phyloP scores from a whole-genome alignment of 139 green algal species.

The Marvania coccoides region DNA sequence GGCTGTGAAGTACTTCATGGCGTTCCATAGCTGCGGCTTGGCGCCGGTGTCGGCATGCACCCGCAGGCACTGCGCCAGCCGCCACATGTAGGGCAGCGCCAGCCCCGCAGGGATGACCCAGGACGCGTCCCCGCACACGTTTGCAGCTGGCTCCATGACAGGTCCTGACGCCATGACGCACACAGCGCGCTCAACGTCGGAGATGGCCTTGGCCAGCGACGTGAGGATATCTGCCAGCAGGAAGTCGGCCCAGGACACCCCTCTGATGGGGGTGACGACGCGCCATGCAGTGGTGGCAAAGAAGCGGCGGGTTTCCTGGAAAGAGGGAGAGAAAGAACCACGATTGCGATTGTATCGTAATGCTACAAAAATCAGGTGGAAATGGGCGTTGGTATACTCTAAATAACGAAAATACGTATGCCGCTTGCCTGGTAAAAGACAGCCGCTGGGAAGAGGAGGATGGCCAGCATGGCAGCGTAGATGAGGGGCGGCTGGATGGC shows the following conservation, averaged over 20 bases:
- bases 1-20: slow-evolving; percentile 91
- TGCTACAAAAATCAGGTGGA: no score
- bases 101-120: slow-evolving; percentile 58
- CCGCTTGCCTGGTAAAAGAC: no score
- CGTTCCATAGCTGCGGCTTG: slow-evolving; percentile 66
- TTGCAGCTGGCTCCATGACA: slow-evolving; percentile 33
- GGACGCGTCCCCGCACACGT: slow-evolving; percentile 33
- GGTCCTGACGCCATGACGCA: slow-evolving; percentile 43
- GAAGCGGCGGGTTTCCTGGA: slow-evolving; percentile 39
- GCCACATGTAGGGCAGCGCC: slow-evolving; percentile 70
- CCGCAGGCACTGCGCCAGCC: slow-evolving; percentile 86
- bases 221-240: slow-evolving; percentile 92
- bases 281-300: slow-evolving; percentile 51
- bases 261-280: slow-evolving; percentile 54
- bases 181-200: slow-evolving; percentile 61
- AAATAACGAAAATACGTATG: not conserved
- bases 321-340: no score
- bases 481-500: slow-evolving; percentile 33
- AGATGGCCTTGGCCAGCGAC: slow-evolving; percentile 73
- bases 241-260: slow-evolving; percentile 89
- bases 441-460: slow-evolving; percentile 39
- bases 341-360: no score
- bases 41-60: slow-evolving; percentile 59
- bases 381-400: not conserved
- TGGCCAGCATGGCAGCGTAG: slow-evolving; percentile 28